Base-by-base conservation (phyloP, 352 stramenopile genomes). In the Blastocystis sp. region DNA sequence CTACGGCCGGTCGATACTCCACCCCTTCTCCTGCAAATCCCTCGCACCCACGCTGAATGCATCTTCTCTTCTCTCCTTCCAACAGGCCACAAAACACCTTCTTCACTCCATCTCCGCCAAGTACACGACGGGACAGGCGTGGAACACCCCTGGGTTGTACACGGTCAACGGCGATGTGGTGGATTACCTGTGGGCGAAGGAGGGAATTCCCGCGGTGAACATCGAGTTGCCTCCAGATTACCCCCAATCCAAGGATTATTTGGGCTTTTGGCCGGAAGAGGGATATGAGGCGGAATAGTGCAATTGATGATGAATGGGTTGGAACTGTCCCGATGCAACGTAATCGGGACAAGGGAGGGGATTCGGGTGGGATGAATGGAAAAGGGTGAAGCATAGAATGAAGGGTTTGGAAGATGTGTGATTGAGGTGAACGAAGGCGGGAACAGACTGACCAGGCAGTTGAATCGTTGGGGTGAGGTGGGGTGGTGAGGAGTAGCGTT, bases 121-220 rank as follows among this genome's bases (percentile, higher is more conserved):
- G 23, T 84, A 84, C 53, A 84, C 74, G 0, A 84, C 74, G 17
- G 74, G 74, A 38, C 74, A 84, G 38, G 38, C 74, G n/a, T 84
- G 74, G 74, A 19, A 66, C 41, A 56, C 45, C 17, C 74, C 74
- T 21, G 74, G 74, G 23, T 52, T 84, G 21, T 84, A 84, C 61
- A 59, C 74, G 1, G 74, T 84, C 2, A 84, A 70, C 34, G 74
- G 74, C 23, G 74, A 84, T n/a, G 74, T 56, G 41, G 74, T 69
- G 21, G 74, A 84, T 10, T 84, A 84, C n/a, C 45, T 84, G n/a
- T 84, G 45, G 38, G 10, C 28, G 0, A 28, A 56, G 2, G 19
- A 56, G 38, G 34, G 52, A 38, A 69, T 84, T 67, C 74, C 34
- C 14, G 65, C 74, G 19, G 56, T 84, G 23, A 67, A 61, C 23